Evolutionary conservation across 805 yeast genomes (phyloP), one percentile per base, ranked within the genome.

Genomic region (Saccharomycopsis synnaedendra): DNA sequence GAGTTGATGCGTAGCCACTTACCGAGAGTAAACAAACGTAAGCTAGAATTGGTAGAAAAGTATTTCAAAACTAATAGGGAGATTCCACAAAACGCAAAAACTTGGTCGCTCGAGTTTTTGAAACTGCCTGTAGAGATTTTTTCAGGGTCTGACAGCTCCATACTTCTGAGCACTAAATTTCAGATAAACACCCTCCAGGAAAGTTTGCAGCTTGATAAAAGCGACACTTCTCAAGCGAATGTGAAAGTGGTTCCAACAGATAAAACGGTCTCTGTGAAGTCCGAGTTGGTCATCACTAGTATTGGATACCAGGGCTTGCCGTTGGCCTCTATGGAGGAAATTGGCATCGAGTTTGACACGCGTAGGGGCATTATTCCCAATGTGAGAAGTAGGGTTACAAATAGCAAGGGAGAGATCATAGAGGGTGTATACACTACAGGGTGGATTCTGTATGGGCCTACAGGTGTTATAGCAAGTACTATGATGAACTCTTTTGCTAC

Each of bases 391-490:
- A 39, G 47, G 34, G 43, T 46, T 3, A 9, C 46, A 3, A 41
- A 45, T 30, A 19, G 8, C 32, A 37, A 27, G 10, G 41, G 11
- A 6, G 39, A 49, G 6, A 39, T 42, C 36, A 56, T 60, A 32
- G 65, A 59, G 2, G 82, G 86, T 0, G 65, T 86, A 50, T 90
- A 88, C 56, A 80, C 85, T 2, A 69, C 88, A 5, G 98, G 98
- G 0, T 93, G 98, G 98, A 80, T 88, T 42, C 78, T 83, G 48
- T 79, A 75, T 45, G 95, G 95, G 1, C 84, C 95, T 5, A 74
- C 74, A 32, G 98, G 98, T 1, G 94, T 87, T 3, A 93, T 93
- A 54, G 94, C 95, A 11, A 73, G 85, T 9, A 87, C 97, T 0
- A 85, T 90, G 82, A 74, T 82, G 72, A 88, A 84, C 50, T 77